Evolutionary conservation across 1,284 basidiomycete genomes (phyloP).

Genomic region (Cryptococcus maquisensis): DNA sequence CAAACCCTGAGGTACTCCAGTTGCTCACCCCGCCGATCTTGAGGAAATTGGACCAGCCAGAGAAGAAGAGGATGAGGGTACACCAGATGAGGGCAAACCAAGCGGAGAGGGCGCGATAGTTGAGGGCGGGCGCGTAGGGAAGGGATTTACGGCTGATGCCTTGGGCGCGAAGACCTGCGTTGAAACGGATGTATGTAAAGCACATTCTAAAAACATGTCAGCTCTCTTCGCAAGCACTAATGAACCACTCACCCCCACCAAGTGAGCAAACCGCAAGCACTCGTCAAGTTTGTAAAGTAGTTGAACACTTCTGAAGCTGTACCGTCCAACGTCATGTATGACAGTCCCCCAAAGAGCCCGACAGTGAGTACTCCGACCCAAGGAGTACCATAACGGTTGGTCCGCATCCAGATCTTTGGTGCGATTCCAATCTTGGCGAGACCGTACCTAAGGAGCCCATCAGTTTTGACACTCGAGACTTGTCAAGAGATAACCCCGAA

Average conservation of each 20-base stretch:
- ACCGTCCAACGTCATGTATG: slow-evolving; percentile 61
- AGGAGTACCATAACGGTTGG: slow-evolving; percentile 67
- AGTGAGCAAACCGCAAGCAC: slow-evolving; percentile 55
- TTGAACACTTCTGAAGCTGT: slow-evolving; percentile 66
- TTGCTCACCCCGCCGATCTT: slow-evolving; percentile 1
- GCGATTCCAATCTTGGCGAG: slow-evolving; percentile 48
- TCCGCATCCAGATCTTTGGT: slow-evolving; percentile 56
- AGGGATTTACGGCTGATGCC: slow-evolving; percentile 57
- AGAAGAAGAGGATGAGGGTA: slow-evolving; percentile 43
- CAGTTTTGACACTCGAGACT: no score
- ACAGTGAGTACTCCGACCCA: slow-evolving; percentile 65
- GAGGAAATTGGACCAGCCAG: slow-evolving; percentile 61
- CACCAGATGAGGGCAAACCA: slow-evolving; percentile 37
- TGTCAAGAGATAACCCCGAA: no score
- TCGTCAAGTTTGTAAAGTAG: slow-evolving; percentile 69
- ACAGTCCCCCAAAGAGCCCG: slow-evolving; percentile 71
- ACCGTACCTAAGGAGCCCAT: slow-evolving; percentile 56
- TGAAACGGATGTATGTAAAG: slow-evolving; percentile 74
- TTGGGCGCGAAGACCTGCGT: slow-evolving; percentile 68
- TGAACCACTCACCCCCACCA: slow-evolving; percentile 60
- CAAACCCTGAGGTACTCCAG: slow-evolving; percentile 22
- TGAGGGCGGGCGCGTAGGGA: slow-evolving; percentile 54
- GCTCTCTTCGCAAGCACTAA: background rate
- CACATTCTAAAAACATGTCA: slow-evolving; percentile 52
- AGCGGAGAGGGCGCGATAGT: slow-evolving; percentile 39